Evolutionary conservation across 164 flowering plant genomes (phyloP), one percentile per base, ranked within the genome.

Genomic region (Vitis labrusca): DNA sequence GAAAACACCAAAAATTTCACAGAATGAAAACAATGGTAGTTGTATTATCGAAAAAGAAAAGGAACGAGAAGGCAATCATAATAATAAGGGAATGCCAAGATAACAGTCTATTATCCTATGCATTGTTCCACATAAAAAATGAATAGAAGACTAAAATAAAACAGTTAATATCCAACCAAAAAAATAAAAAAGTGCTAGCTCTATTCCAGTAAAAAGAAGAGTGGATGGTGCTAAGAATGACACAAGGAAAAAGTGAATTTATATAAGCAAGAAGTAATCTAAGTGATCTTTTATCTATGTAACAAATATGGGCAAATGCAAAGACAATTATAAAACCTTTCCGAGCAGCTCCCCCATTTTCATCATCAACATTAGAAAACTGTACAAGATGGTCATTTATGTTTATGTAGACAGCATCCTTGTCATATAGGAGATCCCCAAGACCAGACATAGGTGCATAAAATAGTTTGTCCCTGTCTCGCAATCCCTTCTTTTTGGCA

Each of bases 391-490:
- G 91, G 67, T 96, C 98, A 71, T 88, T 88, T 61, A 96, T 87
- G 74, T 90, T 85, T 67, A 93, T 93, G 80, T 96, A 96, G 64
- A 91, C 91, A 74, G 99, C 99, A 89, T 93, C 98, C 80, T 93
- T 93, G 77, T 96, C 99, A 80, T 90, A 93, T 2, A 96, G 76
- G 54, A 96, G 89, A 82, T 96, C 99, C 66, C 99, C 99, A 65
- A 93, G 80, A 56, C 97, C 99, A 63, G 99, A 89, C 98, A 96
- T 91, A 44, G 99, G 98, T 30, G 94, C 99, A 86, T 96, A 93
- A 77, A 96, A 91, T 55, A 96, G 83, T 73, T 90, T 91, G 73
- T 93, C 98, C 74, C 87, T 93, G 70, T 93, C 98, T 50, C 98
- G 92, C 71, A 96, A 68, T 49, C 99, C 98, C 80, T 95, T 96